Conservation (phyloP, 148 eudicot genomes). For the Vaccinium myrtillus region DNA sequence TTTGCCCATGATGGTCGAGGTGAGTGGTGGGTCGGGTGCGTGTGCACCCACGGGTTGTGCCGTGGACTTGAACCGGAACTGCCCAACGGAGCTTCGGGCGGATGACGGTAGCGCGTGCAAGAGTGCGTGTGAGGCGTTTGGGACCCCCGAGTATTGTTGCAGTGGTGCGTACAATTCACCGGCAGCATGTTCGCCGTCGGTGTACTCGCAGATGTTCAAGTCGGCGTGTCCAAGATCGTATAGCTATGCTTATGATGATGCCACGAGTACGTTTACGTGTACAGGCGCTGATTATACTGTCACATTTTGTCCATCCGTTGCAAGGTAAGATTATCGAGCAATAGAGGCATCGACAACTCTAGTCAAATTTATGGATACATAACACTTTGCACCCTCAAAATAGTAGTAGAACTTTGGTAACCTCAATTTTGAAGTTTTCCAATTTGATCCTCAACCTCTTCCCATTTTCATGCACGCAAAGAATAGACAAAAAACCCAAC, state of each 20-base stretch:
- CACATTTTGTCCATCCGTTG: conserved; percentile 57
- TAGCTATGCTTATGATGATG: conserved; percentile 86
- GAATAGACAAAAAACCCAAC: too few species aligned
- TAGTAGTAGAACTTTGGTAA: too few species aligned
- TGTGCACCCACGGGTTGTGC: conserved; percentile 68
- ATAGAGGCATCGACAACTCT: neutral
- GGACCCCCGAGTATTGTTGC: conserved; percentile 68
- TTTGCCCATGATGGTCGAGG: conserved; percentile 56
- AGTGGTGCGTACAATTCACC: conserved; percentile 61
- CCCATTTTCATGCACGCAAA: too few species aligned
- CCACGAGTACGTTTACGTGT: conserved; percentile 81
- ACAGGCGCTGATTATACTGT: conserved; percentile 64
- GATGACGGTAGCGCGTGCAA: conserved; percentile 64
- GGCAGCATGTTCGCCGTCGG: conserved; percentile 52
- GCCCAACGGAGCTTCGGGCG: conserved; percentile 58
- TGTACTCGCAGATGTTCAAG: conserved; percentile 68
- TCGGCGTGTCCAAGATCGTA: conserved; percentile 75
- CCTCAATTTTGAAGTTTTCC: too few species aligned
- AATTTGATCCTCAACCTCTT: too few species aligned
- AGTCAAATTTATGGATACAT: neutral
- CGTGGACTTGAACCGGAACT: conserved; percentile 53
- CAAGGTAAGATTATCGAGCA: conserved; percentile 35
- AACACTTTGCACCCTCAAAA: neutral
- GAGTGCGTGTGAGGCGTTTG: conserved; percentile 82
- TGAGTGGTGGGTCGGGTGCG: conserved; percentile 59